Conservation (phyloP, 2,329 filamentous ascomycete species). For the Aspergillus vadensis region DNA sequence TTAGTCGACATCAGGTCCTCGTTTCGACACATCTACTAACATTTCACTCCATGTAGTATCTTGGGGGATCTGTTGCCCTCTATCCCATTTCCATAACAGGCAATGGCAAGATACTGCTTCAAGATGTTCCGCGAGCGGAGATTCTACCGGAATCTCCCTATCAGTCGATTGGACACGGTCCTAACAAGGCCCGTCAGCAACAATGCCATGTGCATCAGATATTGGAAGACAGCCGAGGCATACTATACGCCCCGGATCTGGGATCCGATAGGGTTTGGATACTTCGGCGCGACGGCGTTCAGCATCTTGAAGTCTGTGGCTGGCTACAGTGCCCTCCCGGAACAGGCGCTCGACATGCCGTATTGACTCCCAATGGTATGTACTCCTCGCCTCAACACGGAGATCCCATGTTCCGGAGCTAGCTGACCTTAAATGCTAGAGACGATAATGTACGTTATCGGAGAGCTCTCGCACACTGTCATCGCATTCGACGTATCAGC, state of each 20-base stretch:
- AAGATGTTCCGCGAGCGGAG: not conserved
- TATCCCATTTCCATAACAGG: not conserved
- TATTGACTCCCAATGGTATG: constrained; percentile 2
- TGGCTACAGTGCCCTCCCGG: constrained; percentile 5
- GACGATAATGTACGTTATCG: constrained; percentile 2
- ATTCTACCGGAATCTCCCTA: constrained; percentile 2
- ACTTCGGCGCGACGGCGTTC: not conserved
- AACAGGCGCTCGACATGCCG: constrained; percentile 3
- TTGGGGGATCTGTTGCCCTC: not conserved
- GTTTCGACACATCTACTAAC: no score
- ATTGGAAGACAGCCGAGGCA: not conserved
- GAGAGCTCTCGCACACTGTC: constrained; percentile 4
- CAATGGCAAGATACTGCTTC: not conserved
- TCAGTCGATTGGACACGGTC: not conserved
- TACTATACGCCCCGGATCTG: constrained; percentile 1
- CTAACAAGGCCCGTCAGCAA: not conserved
- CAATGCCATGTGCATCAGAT: constrained; percentile 6
- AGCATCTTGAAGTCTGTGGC: not conserved
- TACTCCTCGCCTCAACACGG: not conserved
- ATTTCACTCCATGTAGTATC: not conserved
- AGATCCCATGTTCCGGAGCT: not conserved
- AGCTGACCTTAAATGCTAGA: not conserved
- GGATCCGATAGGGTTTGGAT: constrained; percentile 4
- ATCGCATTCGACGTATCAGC: not conserved
- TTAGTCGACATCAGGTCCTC: not conserved